Base-by-base conservation (phyloP, 257 asterid genomes). In the Ehretia macrophylla region DNA sequence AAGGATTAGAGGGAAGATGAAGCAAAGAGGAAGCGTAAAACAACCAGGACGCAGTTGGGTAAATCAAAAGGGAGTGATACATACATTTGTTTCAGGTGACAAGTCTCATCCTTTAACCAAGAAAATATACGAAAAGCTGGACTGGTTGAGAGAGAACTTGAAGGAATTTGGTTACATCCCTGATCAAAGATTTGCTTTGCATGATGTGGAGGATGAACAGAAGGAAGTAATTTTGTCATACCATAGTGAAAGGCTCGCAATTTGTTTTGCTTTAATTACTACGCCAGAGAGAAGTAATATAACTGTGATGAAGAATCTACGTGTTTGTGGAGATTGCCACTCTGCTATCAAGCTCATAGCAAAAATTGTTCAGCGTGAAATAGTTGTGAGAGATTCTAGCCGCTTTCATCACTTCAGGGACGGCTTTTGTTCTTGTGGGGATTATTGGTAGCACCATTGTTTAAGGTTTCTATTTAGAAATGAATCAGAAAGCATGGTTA, bases 21-120 rank as follows among this genome's bases (percentile, higher is more conserved):
- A 67, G 66, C 65, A 21, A 37, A 65, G 55, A 5, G 84, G 88
- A 42, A 63, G 52, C 1, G 35, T 59, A 13, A 88, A 81, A 72
- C 85, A 83, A 55, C 85, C 85, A 3, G 99, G 96, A 40, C 60
- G 62, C 61, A 91, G 96, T 59, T 87, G 95, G 94, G 73, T 87
- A 50, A 73, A 66, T 12, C 71, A 59, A 42, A 80, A 68, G 65
- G 83, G 86, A 8, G 45, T 58, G 17, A 54, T 61, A 32, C 85
- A 75, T 55, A 56, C 68, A 39, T 79, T 79, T 60, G 74, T 81
- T 46, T 70, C 82, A 10, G 67, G 84, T 35, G 82, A 79, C 47
- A 79, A 70, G 40, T 71, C 81, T 0, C 78, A 75, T 68, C 74
- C 77, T 58, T 58, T 58, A 42, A 65, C 68, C 17, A 58, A 65